Percentiles rank a stretch among this genome's conserved stretches.
phyloP scores from a whole-genome alignment of 139 green algal species.

The Asterochloris erici region DNA sequence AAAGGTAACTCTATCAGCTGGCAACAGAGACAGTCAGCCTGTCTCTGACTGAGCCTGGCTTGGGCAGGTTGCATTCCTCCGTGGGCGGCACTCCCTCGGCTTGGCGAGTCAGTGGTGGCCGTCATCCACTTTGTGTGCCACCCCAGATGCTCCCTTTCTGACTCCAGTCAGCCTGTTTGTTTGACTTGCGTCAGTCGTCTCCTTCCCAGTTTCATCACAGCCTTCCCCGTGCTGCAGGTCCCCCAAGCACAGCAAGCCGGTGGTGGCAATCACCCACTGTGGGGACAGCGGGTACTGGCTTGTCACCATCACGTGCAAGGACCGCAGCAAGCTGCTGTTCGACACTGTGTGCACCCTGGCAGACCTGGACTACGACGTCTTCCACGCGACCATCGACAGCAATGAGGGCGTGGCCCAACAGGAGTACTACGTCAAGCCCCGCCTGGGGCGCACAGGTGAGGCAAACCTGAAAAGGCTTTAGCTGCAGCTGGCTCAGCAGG shows the following conservation, averaged over 20 bases:
- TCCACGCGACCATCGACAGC: conserved; percentile 87
- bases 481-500: too few relatives aligned
- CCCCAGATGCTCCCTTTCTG: too few relatives aligned
- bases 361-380: conserved; percentile 93
- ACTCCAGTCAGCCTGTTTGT: not conserved
- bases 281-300: conserved; percentile 76
- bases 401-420: conserved; percentile 47
- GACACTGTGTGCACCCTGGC: conserved; percentile 83
- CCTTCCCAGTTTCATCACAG: too few relatives aligned
- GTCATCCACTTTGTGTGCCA: not conserved
- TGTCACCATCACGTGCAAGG: conserved; percentile 78
- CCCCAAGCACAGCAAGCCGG: conserved; percentile 44
- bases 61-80: not conserved
- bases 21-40: not conserved
- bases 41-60: not conserved
- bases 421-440: conserved; percentile 40
- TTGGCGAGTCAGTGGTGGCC: not conserved
- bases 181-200: not conserved
- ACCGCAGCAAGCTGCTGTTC: conserved; percentile 88
- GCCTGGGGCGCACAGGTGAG: conserved; percentile 32
- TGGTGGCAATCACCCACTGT: conserved; percentile 65
- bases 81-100: not conserved
- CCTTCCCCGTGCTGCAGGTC: conserved; percentile 13
- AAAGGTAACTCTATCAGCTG: too few relatives aligned
- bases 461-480: too few relatives aligned